These are phyloP conservation scores for Edaphochlamys debaryana DNA, from an alignment of 139 green algal genomes.

Conservation along the genomic window DNA sequence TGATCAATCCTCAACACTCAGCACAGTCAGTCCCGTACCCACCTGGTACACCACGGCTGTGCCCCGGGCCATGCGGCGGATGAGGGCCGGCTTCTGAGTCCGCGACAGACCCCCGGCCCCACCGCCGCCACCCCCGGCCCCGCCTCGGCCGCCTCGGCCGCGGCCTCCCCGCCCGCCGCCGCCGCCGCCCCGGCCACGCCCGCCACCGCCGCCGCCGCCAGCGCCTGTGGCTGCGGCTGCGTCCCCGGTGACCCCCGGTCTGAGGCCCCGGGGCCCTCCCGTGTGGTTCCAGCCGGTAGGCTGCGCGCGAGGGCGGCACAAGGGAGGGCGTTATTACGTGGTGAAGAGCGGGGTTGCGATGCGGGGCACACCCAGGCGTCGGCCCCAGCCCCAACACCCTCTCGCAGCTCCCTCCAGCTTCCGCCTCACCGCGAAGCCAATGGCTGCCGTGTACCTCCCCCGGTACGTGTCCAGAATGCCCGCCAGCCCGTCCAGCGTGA, in stretches of 20 bases:
- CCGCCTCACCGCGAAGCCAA: slow-evolving; percentile 44
- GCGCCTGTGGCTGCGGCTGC: too few species aligned
- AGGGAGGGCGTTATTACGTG: too few species aligned
- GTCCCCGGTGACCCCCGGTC: too few species aligned
- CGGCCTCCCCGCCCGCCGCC: not conserved
- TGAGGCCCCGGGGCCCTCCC: not conserved
- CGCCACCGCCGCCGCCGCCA: not conserved
- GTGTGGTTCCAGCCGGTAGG: slow-evolving; percentile 89
- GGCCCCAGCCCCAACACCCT: too few species aligned
- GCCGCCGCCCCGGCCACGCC: not conserved
- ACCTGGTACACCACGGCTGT: slow-evolving; percentile 89
- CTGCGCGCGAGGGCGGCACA: slow-evolving; percentile 10
- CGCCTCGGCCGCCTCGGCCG: not conserved
- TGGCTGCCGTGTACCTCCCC: slow-evolving; percentile 74
- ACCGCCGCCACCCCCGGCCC: not conserved
- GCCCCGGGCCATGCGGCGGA: slow-evolving; percentile 63
- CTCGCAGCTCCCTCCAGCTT: too few species aligned
- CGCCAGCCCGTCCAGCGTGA: slow-evolving; percentile 80
- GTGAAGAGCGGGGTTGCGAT: too few species aligned
- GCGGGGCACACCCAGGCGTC: too few species aligned
- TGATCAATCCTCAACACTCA: not conserved
- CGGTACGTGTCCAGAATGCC: slow-evolving; percentile 70
- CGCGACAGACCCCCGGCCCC: not conserved
- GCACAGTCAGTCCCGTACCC: not conserved
- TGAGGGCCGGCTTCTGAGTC: slow-evolving; percentile 5